Evolutionary conservation across 2,329 filamentous ascomycete species (phyloP).

Genomic region (Emydomyces testavorans): DNA sequence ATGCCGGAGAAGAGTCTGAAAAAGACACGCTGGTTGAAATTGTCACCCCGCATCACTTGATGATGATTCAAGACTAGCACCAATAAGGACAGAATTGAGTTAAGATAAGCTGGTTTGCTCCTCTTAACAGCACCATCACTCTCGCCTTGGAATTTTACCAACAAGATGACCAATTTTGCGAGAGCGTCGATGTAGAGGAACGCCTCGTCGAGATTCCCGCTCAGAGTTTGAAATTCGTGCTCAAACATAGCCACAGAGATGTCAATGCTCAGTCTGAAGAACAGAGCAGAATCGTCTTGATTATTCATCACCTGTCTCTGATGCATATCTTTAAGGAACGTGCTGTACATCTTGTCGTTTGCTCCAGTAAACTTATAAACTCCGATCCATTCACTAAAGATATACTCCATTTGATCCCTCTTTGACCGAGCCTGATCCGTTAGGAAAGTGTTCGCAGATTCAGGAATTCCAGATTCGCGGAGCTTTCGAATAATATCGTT

Average conservation of each 20-base stretch:
- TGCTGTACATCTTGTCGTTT: constrained; percentile 56
- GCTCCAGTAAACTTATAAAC: constrained; percentile 67
- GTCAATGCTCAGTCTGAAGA: constrained; percentile 73
- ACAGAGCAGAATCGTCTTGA: constrained; percentile 64
- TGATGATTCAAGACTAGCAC: constrained; percentile 77
- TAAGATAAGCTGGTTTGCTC: constrained; percentile 59
- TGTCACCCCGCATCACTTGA: constrained; percentile 65
- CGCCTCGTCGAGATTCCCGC: constrained; percentile 49
- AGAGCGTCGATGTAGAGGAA: constrained; percentile 66
- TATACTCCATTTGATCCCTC: constrained; percentile 79
- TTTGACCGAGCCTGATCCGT: constrained; percentile 49
- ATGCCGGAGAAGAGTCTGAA: constrained; percentile 79
- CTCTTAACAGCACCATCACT: constrained; percentile 47
- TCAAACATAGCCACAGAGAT: constrained; percentile 68
- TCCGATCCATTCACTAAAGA: constrained; percentile 91
- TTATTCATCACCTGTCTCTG: constrained; percentile 58
- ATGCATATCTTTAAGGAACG: constrained; percentile 79
- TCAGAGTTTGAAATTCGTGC: constrained; percentile 50
- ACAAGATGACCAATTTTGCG: constrained; percentile 63
- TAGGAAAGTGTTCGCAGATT: constrained; percentile 45
- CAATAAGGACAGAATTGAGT: constrained; percentile 65
- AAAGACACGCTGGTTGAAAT: constrained; percentile 79
- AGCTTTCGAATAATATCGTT: constrained; percentile 60
- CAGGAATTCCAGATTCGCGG: constrained; percentile 42
- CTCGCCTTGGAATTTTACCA: constrained; percentile 61